Evolutionary conservation across 1,284 basidiomycete genomes (phyloP), one percentile per base, ranked within the genome.

Genomic region (Tetrapyrgos nigripes): DNA sequence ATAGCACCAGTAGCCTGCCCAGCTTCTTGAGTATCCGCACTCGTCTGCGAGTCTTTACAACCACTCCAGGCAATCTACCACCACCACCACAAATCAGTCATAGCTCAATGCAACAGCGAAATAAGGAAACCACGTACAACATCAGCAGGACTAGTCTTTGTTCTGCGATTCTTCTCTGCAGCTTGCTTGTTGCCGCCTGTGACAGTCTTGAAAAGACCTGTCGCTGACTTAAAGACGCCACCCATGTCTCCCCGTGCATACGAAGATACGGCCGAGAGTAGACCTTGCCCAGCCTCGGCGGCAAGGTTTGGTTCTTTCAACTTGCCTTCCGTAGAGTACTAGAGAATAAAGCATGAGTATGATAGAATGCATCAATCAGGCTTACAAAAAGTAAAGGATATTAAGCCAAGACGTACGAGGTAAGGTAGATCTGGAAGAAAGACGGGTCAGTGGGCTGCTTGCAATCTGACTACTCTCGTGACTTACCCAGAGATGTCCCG

Each of bases 311-410:
- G 93, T 70, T 96, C 94, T 74, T 97, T 97, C 73, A 97, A 80
- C 70, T 93, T 96, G 55, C 95, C 95, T 74, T 96, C 93, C 5
- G 94, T 96, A 28, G 93, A 91, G 77, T 97, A 97, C 87, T 91
- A 53, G 6, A 31, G 29, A 28, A 28, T 8, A n/a, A n/a, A n/a
- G n/a, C n/a, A 43, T 48, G 9, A 31, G 46, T 19, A 14, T 40
- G 40, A 33, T 2, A 45, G 35, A n/a, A 24, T n/a, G n/a, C n/a
- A n/a, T n/a, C n/a, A n/a, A 45, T 26, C 19, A 17, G 10, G 49
- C 31, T 31, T n/a, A 55, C 46, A 27, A 47, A 19, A 8, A 55
- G 44, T 24, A 29, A 17, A 37, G 26, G 71, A n/a, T n/a, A n/a
- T n/a, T n/a, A n/a, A n/a, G n/a, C n/a, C n/a, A n/a, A n/a, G n/a